These are phyloP conservation scores for Aspergillus novoparasiticus DNA, from an alignment of 2,329 filamentous ascomycete species.

Conservation along the genomic window DNA sequence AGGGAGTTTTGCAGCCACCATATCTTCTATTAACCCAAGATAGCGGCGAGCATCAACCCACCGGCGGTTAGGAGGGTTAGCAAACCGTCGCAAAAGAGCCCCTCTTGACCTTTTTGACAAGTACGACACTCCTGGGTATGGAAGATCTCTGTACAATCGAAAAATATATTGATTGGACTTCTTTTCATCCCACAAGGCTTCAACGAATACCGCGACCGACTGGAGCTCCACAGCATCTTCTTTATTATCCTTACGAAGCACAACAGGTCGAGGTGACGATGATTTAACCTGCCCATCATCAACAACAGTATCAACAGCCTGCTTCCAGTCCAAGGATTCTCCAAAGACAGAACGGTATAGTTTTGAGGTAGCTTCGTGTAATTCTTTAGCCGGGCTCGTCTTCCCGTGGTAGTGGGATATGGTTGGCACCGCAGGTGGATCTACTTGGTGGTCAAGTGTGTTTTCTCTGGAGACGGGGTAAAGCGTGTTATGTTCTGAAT, in stretches of 20 bases:
- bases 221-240: constrained; percentile 38
- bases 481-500: neutral
- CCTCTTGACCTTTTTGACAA: constrained; percentile 58
- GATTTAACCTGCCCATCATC: constrained; percentile 20
- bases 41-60: constrained; percentile 70
- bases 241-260: constrained; percentile 20
- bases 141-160: constrained; percentile 55
- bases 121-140: constrained; percentile 55
- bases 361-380: constrained; percentile 24
- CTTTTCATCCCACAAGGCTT: constrained; percentile 46
- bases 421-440: neutral
- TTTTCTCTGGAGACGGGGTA: neutral
- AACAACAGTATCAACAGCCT: constrained; percentile 43
- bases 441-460: neutral
- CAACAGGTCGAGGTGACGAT: constrained; percentile 36
- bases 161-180: constrained; percentile 55
- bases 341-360: constrained; percentile 29
- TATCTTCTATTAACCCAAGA: constrained; percentile 80
- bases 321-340: constrained; percentile 25
- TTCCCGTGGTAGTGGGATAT: constrained; percentile 12
- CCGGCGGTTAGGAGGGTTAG: constrained; percentile 50
- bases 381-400: constrained; percentile 21
- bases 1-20: constrained; percentile 71
- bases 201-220: constrained; percentile 41
- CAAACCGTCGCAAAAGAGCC: constrained; percentile 68